Evolutionary conservation across 257 asterid genomes (phyloP), one percentile per base, ranked within the genome.

Genomic region (Ballota nigra): DNA sequence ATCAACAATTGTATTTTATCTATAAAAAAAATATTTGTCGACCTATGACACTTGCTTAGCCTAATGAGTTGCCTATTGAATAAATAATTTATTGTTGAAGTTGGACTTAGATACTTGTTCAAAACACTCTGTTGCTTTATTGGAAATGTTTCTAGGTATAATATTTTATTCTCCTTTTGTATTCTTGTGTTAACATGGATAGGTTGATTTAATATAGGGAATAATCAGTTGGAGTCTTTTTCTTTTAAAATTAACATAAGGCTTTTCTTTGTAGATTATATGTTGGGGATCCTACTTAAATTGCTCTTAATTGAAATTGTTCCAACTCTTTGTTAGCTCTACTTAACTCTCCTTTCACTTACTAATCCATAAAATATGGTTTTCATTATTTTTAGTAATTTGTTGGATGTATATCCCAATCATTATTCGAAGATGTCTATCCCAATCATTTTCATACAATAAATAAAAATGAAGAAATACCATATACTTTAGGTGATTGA

Each of bases 51-150:
- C 24, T 75, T 60, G 36, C 38, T 68, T 53, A 55, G 67, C 41
- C 73, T 70, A 69, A 57, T 65, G 73, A 81, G 71, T 64, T 77
- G 80, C 68, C 73, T 19, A 3, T 81, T 63, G 33, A 19, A 68
- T 75, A 68, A 74, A 78, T 8, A 71, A 72, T 63, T 22, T 28
- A 52, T 70, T 18, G 33, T 71, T 47, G 45, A 65, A 43, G 64
- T 61, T 70, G 75, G 86, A 78, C 74, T 73, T 73, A 49, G 77
- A 80, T 77, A 69, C 75, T 80, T 73, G 85, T 73, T 66, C 72
- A 71, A 36, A 59, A 45, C 71, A 31, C 38, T 34, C 47, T 63
- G 72, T 63, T 34, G 64, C 80, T 70, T 76, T 77, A 77, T 71
- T 58, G 75, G 69, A 53, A 75, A 69, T 79, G 77, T 52, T 66